Percentiles rank a stretch among this genome's conserved stretches.
Evolutionary conservation across 2,329 filamentous ascomycete genomes (phyloP).

Genomic region (Tolypocladium tundrense): DNA sequence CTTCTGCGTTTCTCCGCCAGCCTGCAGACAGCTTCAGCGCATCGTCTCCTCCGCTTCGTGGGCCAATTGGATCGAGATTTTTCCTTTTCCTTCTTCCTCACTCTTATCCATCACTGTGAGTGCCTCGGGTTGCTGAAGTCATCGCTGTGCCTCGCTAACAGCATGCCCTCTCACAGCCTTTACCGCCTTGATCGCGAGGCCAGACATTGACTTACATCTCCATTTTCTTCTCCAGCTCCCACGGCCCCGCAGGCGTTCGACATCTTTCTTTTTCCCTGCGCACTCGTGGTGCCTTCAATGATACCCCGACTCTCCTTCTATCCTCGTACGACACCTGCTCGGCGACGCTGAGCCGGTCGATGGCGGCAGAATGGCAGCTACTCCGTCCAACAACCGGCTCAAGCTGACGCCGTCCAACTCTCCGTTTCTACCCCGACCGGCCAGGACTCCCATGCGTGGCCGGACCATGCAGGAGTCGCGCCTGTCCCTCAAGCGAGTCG

Average conservation of each 20-base stretch:
- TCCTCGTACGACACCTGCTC: not conserved
- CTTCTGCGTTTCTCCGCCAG: not conserved
- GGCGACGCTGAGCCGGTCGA: constrained; percentile 23
- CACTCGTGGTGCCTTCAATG: constrained; percentile 6
- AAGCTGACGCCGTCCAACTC: constrained; percentile 71
- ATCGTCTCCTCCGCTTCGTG: not conserved
- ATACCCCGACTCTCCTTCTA: constrained; percentile 2
- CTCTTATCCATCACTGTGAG: not conserved
- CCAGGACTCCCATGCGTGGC: constrained; percentile 51
- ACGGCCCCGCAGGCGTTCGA: not conserved
- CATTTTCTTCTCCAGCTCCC: not conserved
- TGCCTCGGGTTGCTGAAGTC: not conserved
- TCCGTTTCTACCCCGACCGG: constrained; percentile 52
- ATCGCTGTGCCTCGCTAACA: not conserved
- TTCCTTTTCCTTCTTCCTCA: not conserved
- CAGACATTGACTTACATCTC: constrained; percentile 7
- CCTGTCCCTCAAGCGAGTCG: constrained; percentile 70
- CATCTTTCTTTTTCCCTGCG: not conserved
- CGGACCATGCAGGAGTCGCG: constrained; percentile 41
- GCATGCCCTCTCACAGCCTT: not conserved
- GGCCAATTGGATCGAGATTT: not conserved
- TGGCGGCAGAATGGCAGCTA: constrained; percentile 49
- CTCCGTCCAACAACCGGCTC: constrained; percentile 47
- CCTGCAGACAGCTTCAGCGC: not conserved
- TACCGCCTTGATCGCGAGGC: not conserved